A percentile compares a stretch with the other conserved stretches of the same genome.
phyloP scores from a whole-genome alignment of 768 basidiomycete species.

The Punctularia strigosozonata region DNA sequence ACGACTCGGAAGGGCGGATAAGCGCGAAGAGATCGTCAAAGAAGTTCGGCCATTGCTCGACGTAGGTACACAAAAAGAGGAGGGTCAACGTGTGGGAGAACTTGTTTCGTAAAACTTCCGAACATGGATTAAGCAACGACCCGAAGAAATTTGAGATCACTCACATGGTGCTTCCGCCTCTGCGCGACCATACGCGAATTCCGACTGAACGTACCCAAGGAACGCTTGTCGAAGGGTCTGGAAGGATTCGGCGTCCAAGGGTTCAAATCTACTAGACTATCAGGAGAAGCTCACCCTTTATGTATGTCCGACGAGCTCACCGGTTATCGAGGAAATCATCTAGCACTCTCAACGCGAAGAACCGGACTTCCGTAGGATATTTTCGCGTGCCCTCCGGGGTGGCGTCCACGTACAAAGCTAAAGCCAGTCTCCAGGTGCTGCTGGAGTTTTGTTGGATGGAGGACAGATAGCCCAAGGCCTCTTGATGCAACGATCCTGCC shows the following conservation, averaged over 20 bases:
- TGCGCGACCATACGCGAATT: conserved; percentile 78
- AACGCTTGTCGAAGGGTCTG: conserved; percentile 64
- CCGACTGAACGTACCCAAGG: conserved; percentile 73
- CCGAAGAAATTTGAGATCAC: conserved; percentile 19
- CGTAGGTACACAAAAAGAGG: conserved; percentile 82
- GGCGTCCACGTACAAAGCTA: conserved; percentile 59
- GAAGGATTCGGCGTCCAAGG: conserved; percentile 59
- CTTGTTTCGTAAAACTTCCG: conserved; percentile 85
- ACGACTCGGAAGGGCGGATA: conserved; percentile 49
- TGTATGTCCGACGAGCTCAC: conserved; percentile 30
- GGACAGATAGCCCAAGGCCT: conserved; percentile 77
- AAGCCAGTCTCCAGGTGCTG: conserved; percentile 71
- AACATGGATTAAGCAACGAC: conserved; percentile 6
- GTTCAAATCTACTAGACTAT: conserved; percentile 36
- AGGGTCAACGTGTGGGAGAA: conserved; percentile 85
- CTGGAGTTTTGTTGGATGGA: conserved; percentile 66
- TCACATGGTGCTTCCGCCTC: conserved; percentile 75
- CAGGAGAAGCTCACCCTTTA: not conserved
- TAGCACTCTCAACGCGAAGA: conserved; percentile 69
- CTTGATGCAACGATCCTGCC: conserved; percentile 61
- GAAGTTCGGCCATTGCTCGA: conserved; percentile 78
- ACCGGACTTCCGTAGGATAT: conserved; percentile 61
- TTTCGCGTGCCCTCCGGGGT: conserved; percentile 50
- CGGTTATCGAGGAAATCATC: conserved; percentile 77
- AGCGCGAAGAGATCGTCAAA: conserved; percentile 69